Conservation (phyloP, 2,329 filamentous ascomycete genomes). For the Cladophialophora exuberans region DNA sequence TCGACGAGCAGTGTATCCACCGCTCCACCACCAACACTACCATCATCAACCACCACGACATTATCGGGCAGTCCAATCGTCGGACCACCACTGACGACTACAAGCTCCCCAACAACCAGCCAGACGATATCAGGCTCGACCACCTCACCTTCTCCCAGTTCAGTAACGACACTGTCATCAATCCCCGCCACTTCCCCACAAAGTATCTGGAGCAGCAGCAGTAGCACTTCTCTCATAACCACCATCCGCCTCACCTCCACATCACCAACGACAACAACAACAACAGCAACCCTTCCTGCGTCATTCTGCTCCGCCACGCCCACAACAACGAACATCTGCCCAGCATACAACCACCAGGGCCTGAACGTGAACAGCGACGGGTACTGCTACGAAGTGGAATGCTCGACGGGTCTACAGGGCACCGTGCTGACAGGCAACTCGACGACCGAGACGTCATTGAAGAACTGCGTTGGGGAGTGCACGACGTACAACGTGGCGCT, state of each 20-base stretch:
- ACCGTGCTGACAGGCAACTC: conserved; percentile 18
- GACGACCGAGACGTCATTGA: conserved; percentile 16
- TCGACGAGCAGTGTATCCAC: too few relatives aligned
- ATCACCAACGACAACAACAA: conserved; percentile 35
- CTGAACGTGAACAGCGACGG: conserved; percentile 29
- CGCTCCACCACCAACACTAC: too few relatives aligned
- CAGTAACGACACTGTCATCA: not conserved
- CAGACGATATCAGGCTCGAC: too few relatives aligned
- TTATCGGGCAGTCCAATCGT: too few relatives aligned
- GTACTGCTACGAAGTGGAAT: conserved; percentile 28
- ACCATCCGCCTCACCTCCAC: conserved; percentile 47
- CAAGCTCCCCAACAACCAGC: too few relatives aligned
- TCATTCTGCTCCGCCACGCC: conserved; percentile 19
- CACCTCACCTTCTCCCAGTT: not conserved
- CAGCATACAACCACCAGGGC: conserved; percentile 26
- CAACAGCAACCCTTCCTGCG: conserved; percentile 6
- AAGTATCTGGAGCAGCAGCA: not conserved
- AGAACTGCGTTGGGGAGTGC: conserved; percentile 22
- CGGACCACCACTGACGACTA: too few relatives aligned
- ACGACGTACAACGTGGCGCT: conserved; percentile 27
- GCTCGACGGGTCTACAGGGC: conserved; percentile 21
- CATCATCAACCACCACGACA: too few relatives aligned
- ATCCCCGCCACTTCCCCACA: not conserved
- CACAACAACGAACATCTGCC: conserved; percentile 22
- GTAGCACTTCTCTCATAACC: conserved; percentile 44